Base-by-base conservation (phyloP, 2,329 filamentous ascomycete genomes). In the Hypoxylon sp. region DNA sequence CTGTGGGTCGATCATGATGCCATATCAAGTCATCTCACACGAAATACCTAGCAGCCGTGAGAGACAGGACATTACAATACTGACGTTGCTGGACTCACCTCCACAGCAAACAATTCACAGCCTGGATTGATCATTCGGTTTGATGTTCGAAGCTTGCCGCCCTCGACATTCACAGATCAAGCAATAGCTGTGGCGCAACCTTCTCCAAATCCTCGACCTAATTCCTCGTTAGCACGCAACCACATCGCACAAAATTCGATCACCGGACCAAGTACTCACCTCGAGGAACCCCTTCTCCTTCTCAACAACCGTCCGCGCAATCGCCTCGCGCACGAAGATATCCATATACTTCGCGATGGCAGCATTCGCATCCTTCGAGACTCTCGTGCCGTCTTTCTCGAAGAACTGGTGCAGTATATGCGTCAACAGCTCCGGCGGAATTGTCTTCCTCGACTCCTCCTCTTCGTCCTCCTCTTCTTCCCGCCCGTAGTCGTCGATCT, bases 181-280 rank as follows among this genome's bases (percentile, higher is more conserved):
- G 83, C 72, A 97, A 79, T 74, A 97, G 80, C 78, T 97, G 93
- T 58, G 92, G 92, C 12, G 92, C 91, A 72, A 96, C 83, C 79
- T 93, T 96, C 80, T 97, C 94, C 64, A 98, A 76, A 81, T 97
- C 94, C 75, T 96, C 93, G 46, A 96, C 90, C 87, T 94, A 73
- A 32, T 54, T 53, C 6, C 20, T 11, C n/a, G 30, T 71, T 38
- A 73, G 64, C 40, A 33, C 28, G n/a, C 58, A 30, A n/a, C n/a
- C 44, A 65, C 49, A 28, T 6, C 24, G 54, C 33, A 55, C 68
- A 30, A 53, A 58, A 59, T 30, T 33, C 48, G 45, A 50, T 38
- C 14, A 62, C 38, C 26, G 33, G 38, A 33, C 32, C n/a, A 11
- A 36, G 12, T 58, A 49, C 86, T 78, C 70, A 93, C 90, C 86